A percentile compares a stretch with the other conserved stretches of the same genome.
Evolutionary conservation across 345 rosid genomes (phyloP).

Genomic region (Stellera chamaejasme): DNA sequence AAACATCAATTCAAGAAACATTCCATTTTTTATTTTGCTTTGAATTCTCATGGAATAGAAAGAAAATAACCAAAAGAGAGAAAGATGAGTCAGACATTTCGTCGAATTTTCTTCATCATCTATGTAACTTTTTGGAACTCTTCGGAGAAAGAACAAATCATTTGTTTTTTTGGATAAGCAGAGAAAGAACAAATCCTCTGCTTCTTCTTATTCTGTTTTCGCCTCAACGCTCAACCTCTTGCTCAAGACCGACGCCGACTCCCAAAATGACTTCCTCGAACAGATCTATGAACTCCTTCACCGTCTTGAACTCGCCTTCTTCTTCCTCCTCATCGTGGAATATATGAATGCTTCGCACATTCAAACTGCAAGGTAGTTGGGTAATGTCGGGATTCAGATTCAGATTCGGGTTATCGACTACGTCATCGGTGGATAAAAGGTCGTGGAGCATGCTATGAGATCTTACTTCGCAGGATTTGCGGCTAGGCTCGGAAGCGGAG

Average conservation of each 20-base stretch:
- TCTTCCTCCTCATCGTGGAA: conserved; percentile 7
- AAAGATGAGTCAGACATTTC: too few species aligned
- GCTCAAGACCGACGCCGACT: conserved; percentile 34
- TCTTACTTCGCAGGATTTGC: conserved; percentile 42
- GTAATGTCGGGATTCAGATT: conserved; percentile 17
- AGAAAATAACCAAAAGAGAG: too few species aligned
- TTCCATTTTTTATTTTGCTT: too few species aligned
- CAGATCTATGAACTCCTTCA: conserved; percentile 83
- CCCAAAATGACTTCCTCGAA: conserved; percentile 32
- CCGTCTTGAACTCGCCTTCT: conserved; percentile 43
- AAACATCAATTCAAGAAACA: too few species aligned
- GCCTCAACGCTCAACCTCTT: conserved; percentile 54
- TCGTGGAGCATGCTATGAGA: conserved; percentile 31
- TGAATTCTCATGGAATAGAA: too few species aligned
- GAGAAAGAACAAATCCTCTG: too few species aligned
- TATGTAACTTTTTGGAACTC: too few species aligned
- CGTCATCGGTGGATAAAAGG: conserved; percentile 36
- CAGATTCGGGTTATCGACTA: conserved; percentile 9
- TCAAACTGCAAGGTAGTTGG: too few species aligned
- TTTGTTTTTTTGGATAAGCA: too few species aligned
- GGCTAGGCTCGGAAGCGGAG: conserved; percentile 29
- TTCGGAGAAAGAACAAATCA: too few species aligned
- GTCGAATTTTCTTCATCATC: too few species aligned
- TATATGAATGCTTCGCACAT: too few species aligned
- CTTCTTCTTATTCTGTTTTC: conserved; percentile 38